These are phyloP conservation scores for Leccinum griseonigrum DNA, from an alignment of 1,284 basidiomycete species.

Conservation along the genomic window DNA sequence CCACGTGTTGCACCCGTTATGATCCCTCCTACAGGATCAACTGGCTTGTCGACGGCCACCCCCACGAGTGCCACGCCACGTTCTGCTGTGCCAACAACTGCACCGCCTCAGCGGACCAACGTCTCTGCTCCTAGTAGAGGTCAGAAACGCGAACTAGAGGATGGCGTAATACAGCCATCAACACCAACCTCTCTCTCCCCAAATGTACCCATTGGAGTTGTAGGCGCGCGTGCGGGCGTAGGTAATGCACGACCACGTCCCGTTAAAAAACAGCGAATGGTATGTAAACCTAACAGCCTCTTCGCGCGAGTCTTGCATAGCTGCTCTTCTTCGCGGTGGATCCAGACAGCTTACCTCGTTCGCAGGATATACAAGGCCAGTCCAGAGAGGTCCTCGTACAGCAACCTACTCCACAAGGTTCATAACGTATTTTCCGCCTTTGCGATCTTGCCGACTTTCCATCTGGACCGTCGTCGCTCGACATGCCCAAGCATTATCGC, in stretches of 20 bases:
- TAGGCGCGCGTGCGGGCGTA: slow-evolving; percentile 52
- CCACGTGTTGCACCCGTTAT: slow-evolving; percentile 38
- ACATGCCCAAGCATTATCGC: slow-evolving; percentile 7
- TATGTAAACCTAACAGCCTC: slow-evolving; percentile 33
- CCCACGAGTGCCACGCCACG: slow-evolving; percentile 33
- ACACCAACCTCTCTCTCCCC: slow-evolving; percentile 23
- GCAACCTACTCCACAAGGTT: slow-evolving; percentile 47
- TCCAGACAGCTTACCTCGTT: slow-evolving; percentile 13
- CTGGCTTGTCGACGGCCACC: slow-evolving; percentile 25
- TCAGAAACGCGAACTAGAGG: slow-evolving; percentile 51
- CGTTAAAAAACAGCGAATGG: slow-evolving; percentile 74
- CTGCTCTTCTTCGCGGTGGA: slow-evolving; percentile 5
- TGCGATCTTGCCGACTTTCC: slow-evolving; percentile 6
- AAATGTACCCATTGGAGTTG: slow-evolving; percentile 35
- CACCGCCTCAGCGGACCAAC: slow-evolving; percentile 25
- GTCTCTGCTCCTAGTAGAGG: slow-evolving; percentile 36
- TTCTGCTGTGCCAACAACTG: slow-evolving; percentile 27
- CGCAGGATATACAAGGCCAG: slow-evolving; percentile 40
- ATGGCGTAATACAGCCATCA: slow-evolving; percentile 18
- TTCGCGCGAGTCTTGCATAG: background rate
- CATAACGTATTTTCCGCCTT: slow-evolving; percentile 23
- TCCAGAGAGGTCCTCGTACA: slow-evolving; percentile 42
- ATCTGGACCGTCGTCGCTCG: slow-evolving; percentile 9
- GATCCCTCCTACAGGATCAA: slow-evolving; percentile 27
- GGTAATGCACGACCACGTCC: slow-evolving; percentile 62